Percentiles rank a stretch among this genome's conserved stretches.
Evolutionary conservation across 176 grass and related monocot species (phyloP).

Genomic region (Leersia perrieri): DNA sequence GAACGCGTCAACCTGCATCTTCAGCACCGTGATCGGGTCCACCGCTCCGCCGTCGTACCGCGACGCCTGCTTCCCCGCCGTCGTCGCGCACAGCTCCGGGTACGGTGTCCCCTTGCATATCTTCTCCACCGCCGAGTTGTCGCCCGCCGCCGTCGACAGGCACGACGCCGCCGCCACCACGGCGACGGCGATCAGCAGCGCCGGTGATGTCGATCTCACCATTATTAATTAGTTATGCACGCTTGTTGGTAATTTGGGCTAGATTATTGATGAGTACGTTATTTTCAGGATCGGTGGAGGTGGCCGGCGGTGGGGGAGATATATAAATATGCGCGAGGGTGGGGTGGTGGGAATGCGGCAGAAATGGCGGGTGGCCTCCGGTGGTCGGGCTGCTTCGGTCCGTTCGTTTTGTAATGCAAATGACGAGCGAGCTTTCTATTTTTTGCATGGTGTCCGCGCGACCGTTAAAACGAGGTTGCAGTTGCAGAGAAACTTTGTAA

Average conservation of each 20-base stretch:
- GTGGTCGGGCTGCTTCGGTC: not conserved
- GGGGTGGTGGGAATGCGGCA: not conserved
- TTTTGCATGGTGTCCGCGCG: not conserved
- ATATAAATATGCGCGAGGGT: conserved; percentile 21
- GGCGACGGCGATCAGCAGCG: conserved; percentile 14
- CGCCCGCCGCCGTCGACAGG: not conserved
- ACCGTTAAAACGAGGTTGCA: too few species aligned
- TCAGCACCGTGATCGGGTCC: conserved; percentile 21
- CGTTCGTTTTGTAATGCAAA: not conserved
- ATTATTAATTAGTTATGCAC: conserved; percentile 6
- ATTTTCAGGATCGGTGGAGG: not conserved
- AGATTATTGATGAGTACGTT: not conserved
- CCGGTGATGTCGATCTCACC: not conserved
- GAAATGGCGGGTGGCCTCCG: conserved; percentile 20
- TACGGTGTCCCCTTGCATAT: conserved; percentile 36
- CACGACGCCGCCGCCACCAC: not conserved
- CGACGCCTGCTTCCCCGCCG: not conserved
- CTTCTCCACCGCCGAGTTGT: not conserved
- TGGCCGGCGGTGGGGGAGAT: not conserved
- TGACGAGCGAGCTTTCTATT: conserved; percentile 3
- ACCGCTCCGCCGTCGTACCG: conserved; percentile 18
- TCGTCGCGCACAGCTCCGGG: conserved; percentile 21
- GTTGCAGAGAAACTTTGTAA: not conserved
- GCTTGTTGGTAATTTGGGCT: not conserved
- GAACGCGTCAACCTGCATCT: too few species aligned